Evolutionary conservation across 176 grass and related monocot genomes (phyloP).

Genomic region (Zea mays): DNA sequence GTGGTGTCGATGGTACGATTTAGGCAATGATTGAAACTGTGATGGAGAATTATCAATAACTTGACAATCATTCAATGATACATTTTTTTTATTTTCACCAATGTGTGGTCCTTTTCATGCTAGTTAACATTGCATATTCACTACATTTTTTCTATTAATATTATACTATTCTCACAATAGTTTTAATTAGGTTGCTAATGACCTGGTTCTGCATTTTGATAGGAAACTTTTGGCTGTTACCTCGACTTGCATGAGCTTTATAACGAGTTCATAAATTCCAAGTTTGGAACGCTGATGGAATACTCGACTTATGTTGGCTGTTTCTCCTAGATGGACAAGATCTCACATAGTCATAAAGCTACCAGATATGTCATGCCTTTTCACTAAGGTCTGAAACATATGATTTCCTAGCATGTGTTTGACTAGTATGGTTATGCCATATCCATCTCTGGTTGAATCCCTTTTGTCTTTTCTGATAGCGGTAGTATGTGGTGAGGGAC

Average conservation of each 20-base stretch:
- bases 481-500: background rate
- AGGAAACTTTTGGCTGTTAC: constrained; percentile 95
- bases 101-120: constrained; percentile 23
- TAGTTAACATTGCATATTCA: constrained; percentile 12
- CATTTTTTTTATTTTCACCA: constrained; percentile 15
- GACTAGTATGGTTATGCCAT: background rate
- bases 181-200: background rate
- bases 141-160: background rate
- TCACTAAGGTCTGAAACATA: background rate
- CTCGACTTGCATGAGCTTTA: constrained; percentile 87
- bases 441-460: background rate
- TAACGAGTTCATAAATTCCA: constrained; percentile 93
- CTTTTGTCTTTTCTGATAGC: background rate
- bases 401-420: background rate
- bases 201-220: constrained; percentile 31
- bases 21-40: too few species aligned
- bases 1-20: too few species aligned
- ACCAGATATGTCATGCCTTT: constrained; percentile 49
- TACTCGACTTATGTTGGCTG: constrained; percentile 71
- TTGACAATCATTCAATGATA: constrained; percentile 22
- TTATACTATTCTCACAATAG: constrained; percentile 11
- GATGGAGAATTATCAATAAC: constrained; percentile 1
- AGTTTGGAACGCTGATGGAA: constrained; percentile 73
- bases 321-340: constrained; percentile 64
- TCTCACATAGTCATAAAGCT: constrained; percentile 58